Evolutionary conservation across 2,329 filamentous ascomycete genomes (phyloP).

Genomic region (Beauveria australis): DNA sequence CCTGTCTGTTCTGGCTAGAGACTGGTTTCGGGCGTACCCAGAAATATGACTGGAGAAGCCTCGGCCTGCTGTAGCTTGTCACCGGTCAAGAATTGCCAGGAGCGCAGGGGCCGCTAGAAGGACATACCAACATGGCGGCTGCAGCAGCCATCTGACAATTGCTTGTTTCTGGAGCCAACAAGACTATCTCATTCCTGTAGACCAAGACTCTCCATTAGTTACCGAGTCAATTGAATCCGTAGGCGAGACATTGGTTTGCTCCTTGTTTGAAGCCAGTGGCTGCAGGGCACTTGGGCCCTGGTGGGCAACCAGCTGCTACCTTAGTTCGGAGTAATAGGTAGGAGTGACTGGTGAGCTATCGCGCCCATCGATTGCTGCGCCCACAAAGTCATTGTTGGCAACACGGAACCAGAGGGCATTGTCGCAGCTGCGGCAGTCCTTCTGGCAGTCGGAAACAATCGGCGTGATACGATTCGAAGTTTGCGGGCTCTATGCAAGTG

Average conservation of each 20-base stretch:
- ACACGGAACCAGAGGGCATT: background rate
- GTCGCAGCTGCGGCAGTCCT: background rate
- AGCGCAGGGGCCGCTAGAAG: background rate
- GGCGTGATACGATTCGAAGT: background rate
- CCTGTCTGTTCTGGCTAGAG: background rate
- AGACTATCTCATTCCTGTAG: too few species aligned
- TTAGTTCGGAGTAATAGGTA: background rate
- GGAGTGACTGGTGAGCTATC: background rate
- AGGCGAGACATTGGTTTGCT: background rate
- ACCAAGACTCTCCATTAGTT: background rate
- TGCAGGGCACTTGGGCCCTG: background rate
- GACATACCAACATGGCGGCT: background rate
- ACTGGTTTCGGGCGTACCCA: too few species aligned
- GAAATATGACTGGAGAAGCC: background rate
- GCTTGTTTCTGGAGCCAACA: background rate
- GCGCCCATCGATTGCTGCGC: background rate
- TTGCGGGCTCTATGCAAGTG: background rate
- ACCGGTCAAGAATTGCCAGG: conserved; percentile 3
- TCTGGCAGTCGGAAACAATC: background rate
- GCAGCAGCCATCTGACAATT: background rate
- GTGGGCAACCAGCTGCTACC: background rate
- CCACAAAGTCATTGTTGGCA: background rate
- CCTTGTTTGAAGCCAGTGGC: background rate
- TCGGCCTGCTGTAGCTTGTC: conserved; percentile 5
- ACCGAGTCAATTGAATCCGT: background rate